Base-by-base conservation (phyloP, 257 asterid species). In the Oldenlandia corymbosa region DNA sequence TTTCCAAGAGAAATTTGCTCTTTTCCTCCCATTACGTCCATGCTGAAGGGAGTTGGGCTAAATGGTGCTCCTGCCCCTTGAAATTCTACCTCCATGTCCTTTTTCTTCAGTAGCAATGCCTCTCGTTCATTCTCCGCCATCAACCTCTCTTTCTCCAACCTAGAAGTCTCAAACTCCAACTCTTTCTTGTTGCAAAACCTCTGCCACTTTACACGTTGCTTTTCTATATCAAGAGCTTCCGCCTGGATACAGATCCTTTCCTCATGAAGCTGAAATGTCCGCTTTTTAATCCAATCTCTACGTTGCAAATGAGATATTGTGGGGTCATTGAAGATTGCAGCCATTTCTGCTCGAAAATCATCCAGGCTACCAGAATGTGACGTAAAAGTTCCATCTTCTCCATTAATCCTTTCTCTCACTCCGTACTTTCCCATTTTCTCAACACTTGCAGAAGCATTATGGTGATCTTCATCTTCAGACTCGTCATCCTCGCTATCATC, bases 191-290 rank as follows among this genome's bases (percentile, higher is more conserved):
- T 52, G 63, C 79, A 69, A 52, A 73, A 77, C 54, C 82, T 62
- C 54, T 62, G 68, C 82, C 82, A 77, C 68, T 77, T 74, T 34
- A 73, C 37, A 20, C 69, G 68, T 30, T 60, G 68, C 64, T 73
- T 73, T 55, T 64, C 74, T 66, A 73, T 49, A 65, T 77, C 79
- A 47, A 77, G 21, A 16, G 79, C 82, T 63, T 77, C 82, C 42
- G 66, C 76, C 52, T 77, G 71, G 58, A 77, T 73, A 2, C 64
- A 68, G 45, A 73, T 48, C 37, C 78, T 73, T 59, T 77, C 79
- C 66, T 77, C 82, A 39, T 70, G 68, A 31, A 77, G 71, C 56
- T 70, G 71, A 58, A 73, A 63, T 76, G 70, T 62, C 56, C 74
- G 76, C 20, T 67, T 73, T 70, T 59, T 77, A 56, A 77, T 67